Percentiles rank a stretch among this genome's conserved stretches.
These are phyloP conservation scores for Wakefieldia striispora DNA, from an alignment of 768 basidiomycete genomes.

Conservation along the genomic window DNA sequence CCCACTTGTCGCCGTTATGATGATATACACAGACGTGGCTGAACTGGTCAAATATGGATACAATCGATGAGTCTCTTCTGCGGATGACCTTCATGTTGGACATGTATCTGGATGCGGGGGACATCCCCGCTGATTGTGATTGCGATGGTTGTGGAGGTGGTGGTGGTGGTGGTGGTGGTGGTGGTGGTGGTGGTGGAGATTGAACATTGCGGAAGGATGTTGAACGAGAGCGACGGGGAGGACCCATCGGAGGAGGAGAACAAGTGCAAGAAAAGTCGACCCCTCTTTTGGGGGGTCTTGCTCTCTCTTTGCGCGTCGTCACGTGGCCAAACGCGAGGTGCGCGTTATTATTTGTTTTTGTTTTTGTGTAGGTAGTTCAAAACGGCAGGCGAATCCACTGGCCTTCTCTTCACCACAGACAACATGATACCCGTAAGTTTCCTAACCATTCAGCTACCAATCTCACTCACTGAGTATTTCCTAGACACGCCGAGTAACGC, in stretches of 20 bases:
- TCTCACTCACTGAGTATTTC: no score
- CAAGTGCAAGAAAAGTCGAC: constrained; percentile 3
- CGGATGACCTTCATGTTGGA: constrained; percentile 80
- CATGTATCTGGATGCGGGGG: constrained; percentile 62
- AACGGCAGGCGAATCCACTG: constrained; percentile 29
- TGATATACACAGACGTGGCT: constrained; percentile 84
- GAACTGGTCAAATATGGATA: constrained; percentile 83
- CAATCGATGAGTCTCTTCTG: constrained; percentile 75
- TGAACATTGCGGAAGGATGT: constrained; percentile 17
- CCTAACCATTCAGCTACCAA: no score
- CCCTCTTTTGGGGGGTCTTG: constrained; percentile 19
- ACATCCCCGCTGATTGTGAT: constrained; percentile 45
- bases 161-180: constrained; percentile 7
- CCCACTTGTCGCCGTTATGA: constrained; percentile 73
- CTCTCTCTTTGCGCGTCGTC: constrained; percentile 1
- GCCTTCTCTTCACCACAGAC: constrained; percentile 33
- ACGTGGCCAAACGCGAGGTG: constrained; percentile 40
- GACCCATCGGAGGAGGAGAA: constrained; percentile 15
- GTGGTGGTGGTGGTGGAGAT: background rate
- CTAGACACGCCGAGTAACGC: constrained; percentile 65
- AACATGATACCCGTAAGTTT: constrained; percentile 46
- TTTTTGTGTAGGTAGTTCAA: constrained; percentile 37
- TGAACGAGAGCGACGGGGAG: constrained; percentile 32
- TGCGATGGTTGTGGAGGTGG: constrained; percentile 1
- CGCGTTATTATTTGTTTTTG: constrained; percentile 33